Base-by-base conservation (phyloP, 495 filamentous ascomycete species). In the Lophiotrema nucula region DNA sequence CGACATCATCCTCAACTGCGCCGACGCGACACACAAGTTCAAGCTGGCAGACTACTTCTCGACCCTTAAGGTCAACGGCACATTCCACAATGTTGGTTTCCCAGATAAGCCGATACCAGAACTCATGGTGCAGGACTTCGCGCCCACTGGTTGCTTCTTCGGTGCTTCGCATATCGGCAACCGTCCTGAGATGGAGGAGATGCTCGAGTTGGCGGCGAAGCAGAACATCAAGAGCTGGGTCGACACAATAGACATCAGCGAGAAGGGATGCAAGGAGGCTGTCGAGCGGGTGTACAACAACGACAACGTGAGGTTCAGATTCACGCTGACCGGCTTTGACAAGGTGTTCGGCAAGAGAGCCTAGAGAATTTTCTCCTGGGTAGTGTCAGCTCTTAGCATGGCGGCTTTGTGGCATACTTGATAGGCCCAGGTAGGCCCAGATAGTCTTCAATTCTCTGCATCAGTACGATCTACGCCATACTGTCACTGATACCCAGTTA, bases 151-250 rank as follows among this genome's bases (percentile, higher is more conserved):
- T 39, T 87, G 86, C 65, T 81, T 88, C 61, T 87, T 96, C 53
- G 85, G 88, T 12, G 87, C 85, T 21, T 89, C 83, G 58, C 90
- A 96, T 69, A 78, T 96, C 61, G 90, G 91, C 11, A 88, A 84
- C 65, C 74, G 91, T 11, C 79, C 78, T 24, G 91, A 96, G 82
- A 87, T 88, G 79, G 63, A 90, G 48, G 79, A 79, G 49, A 96
- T 96, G 91, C 67, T 96, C 65, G 77, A 90, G 74, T 64, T 95
- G 54, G 89, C 90, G 1, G 85, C 81, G 6, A 88, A 92, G 63
- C 88, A 89, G 81, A 84, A 84, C 1, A 80, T 96, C 53, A 84
- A 85, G 76, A 82, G 84, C 26, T 90, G 87, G 87, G 87, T 96
- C 21, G 80, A 96, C 77, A 83, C 84, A 67, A 77, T 93, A 33